phyloP scores from a whole-genome alignment of 139 green algal species.

The Chlamydomonas incerta region DNA sequence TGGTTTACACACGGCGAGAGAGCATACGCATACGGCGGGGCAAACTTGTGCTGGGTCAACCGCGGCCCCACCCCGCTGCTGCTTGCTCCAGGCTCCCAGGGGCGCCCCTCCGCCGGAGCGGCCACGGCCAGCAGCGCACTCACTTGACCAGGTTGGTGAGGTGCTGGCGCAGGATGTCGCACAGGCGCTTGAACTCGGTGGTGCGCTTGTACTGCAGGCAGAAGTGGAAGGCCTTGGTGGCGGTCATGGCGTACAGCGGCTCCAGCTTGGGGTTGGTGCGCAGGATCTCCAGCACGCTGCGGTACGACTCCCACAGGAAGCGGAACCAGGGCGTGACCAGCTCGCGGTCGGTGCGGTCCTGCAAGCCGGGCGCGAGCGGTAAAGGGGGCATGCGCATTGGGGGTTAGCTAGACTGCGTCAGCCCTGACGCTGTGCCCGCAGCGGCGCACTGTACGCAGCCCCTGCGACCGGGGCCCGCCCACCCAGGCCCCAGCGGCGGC shows the following conservation, averaged over 20 bases:
- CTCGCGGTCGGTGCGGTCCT: constrained; percentile 96
- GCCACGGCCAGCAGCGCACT: no score
- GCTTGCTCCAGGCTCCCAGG: no score
- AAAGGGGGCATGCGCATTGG: neutral
- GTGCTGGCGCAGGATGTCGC: constrained; percentile 98
- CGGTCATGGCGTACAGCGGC: constrained; percentile 93
- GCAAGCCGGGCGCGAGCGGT: neutral
- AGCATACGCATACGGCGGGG: neutral
- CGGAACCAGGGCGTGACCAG: constrained; percentile 99
- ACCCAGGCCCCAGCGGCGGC: no score
- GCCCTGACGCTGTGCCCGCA: neutral
- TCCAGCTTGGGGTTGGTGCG: constrained; percentile 98
- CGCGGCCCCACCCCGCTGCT: no score
- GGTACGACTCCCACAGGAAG: constrained; percentile 99
- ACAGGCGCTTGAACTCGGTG: constrained; percentile 97
- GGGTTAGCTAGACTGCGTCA: neutral
- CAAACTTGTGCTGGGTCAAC: no score
- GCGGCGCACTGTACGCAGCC: no score
- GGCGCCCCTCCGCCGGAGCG: no score
- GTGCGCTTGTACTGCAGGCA: constrained; percentile 98
- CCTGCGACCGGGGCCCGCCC: no score
- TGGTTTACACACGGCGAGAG: neutral
- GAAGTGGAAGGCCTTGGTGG: constrained; percentile 86
- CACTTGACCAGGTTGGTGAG: constrained; percentile 95
- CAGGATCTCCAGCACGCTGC: constrained; percentile 96